Conservation (phyloP, 257 asterid genomes). For the Knoxia roxburghii region DNA sequence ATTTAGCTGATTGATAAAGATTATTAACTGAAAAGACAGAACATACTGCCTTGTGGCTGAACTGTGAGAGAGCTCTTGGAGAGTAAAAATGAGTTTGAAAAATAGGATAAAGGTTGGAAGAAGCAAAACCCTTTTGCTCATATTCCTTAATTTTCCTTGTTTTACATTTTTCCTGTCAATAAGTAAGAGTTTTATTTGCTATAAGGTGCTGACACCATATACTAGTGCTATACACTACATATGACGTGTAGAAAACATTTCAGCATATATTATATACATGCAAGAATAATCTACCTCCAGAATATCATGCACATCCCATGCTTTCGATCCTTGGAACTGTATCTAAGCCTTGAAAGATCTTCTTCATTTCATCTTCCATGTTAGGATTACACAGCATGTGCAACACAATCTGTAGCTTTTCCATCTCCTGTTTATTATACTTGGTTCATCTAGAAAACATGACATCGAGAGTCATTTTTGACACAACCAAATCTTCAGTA, state of each 20-base stretch:
- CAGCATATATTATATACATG: background rate
- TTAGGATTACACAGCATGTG: background rate
- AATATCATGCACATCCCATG: background rate
- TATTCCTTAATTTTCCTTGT: background rate
- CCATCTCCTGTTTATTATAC: background rate
- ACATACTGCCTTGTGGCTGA: background rate
- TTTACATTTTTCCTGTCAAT: background rate
- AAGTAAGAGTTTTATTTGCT: background rate
- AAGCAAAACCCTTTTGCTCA: background rate
- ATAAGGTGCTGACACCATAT: background rate
- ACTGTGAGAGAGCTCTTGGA: background rate
- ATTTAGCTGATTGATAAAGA: background rate
- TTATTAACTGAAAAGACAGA: background rate
- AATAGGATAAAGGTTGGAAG: background rate
- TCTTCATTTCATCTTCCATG: background rate
- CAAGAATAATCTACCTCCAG: background rate
- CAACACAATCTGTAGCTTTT: background rate
- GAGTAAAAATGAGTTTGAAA: background rate
- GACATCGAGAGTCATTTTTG: background rate
- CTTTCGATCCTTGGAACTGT: background rate
- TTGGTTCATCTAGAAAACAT: background rate
- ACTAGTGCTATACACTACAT: background rate
- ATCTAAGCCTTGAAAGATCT: background rate
- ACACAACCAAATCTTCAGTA: background rate
- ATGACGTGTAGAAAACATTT: background rate